Percentiles rank a stretch among this genome's conserved stretches.
Conservation (phyloP, 306 rosid genomes). For the Cercis canadensis region DNA sequence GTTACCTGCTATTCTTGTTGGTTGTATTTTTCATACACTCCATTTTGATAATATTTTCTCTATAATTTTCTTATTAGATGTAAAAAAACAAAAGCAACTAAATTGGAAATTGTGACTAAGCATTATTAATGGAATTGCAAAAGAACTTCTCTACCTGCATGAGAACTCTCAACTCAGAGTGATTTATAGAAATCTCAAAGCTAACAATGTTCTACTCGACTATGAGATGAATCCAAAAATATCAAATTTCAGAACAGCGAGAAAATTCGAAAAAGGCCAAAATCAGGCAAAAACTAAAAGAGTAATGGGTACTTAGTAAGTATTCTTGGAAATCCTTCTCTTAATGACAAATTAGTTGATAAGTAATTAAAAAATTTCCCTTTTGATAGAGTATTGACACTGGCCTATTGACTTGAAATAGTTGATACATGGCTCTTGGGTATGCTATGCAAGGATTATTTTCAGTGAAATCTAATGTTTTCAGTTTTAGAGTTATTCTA, state of each 20-base stretch:
- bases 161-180: slow-evolving; percentile 55
- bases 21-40: slow-evolving; percentile 1
- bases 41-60: background rate
- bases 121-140: slow-evolving; percentile 56
- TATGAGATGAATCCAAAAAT: slow-evolving; percentile 56
- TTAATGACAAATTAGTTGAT: background rate
- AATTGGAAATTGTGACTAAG: slow-evolving; percentile 42
- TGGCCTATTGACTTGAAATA: background rate
- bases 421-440: slow-evolving; percentile 48
- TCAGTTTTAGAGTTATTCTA: slow-evolving; percentile 11
- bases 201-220: slow-evolving; percentile 53
- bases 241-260: slow-evolving; percentile 59
- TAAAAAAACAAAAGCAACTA: slow-evolving; percentile 37
- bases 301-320: slow-evolving; percentile 66
- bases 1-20: background rate
- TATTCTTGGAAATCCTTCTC: background rate
- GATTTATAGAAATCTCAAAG: slow-evolving; percentile 60
- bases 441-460: slow-evolving; percentile 26
- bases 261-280: slow-evolving; percentile 47
- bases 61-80: slow-evolving; percentile 35
- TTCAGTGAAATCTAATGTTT: slow-evolving; percentile 9
- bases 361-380: too few relatives aligned
- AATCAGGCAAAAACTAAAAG: slow-evolving; percentile 46
- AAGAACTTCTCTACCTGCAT: slow-evolving; percentile 58
- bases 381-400: too few relatives aligned